phyloP scores from a whole-genome alignment of 257 asterid species.

The Ilex aquifolium region DNA sequence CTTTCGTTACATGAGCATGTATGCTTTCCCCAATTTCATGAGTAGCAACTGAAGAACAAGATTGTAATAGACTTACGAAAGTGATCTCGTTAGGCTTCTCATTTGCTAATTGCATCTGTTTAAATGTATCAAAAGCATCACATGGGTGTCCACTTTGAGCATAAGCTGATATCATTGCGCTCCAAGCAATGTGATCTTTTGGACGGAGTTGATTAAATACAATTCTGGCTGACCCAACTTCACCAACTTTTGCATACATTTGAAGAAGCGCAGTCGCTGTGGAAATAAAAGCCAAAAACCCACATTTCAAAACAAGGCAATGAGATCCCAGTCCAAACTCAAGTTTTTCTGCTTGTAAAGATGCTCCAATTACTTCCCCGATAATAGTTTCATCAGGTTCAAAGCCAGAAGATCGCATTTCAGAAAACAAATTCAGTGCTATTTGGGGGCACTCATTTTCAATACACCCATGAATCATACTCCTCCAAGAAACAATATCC shows the following conservation, averaged over 20 bases:
- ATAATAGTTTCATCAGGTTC: constrained; percentile 46
- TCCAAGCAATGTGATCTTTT: constrained; percentile 79
- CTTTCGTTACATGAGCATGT: constrained; percentile 45
- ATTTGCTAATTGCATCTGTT: constrained; percentile 46
- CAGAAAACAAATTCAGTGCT: constrained; percentile 39
- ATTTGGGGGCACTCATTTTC: constrained; percentile 33
- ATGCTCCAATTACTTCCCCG: constrained; percentile 41
- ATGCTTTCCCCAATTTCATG: constrained; percentile 50
- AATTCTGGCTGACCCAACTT: constrained; percentile 41
- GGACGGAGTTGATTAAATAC: constrained; percentile 41
- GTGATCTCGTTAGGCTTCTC: constrained; percentile 68
- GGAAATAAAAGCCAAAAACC: constrained; percentile 31
- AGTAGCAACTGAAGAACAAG: constrained; percentile 42
- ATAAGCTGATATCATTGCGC: constrained; percentile 58
- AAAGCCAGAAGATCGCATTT: constrained; percentile 35
- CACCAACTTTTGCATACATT: constrained; percentile 47
- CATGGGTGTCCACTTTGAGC: constrained; percentile 40
- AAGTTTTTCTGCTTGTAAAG: constrained; percentile 32
- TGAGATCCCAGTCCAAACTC: constrained; percentile 42
- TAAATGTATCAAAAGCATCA: constrained; percentile 37
- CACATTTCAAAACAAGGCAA: constrained; percentile 46
- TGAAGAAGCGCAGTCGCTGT: constrained; percentile 63
- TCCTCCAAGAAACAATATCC: constrained; percentile 84
- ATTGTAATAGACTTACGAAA: constrained; percentile 52
- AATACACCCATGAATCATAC: constrained; percentile 42